Evolutionary conservation across 2,329 filamentous ascomycete species (phyloP), one percentile per base, ranked within the genome.

Genomic region (Macrophomina phaseolina): DNA sequence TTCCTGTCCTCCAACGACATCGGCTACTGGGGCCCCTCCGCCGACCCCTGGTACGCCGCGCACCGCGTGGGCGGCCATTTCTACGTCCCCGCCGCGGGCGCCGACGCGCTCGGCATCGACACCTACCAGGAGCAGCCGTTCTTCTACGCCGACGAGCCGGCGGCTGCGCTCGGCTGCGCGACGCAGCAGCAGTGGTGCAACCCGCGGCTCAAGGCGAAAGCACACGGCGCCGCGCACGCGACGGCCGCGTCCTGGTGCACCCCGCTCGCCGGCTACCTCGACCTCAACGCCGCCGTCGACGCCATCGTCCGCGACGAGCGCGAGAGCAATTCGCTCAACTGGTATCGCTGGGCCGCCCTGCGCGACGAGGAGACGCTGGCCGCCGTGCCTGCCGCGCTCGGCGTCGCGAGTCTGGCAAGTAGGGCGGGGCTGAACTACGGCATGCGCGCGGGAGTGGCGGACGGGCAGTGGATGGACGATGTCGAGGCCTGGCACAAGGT

Each of bases 381-480:
- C n/a, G 45, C n/a, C 38, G 32, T 69, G 16, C 64, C 68, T 23
- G 45, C 40, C 9, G 65, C 56, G 49, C 53, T 71, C 5, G 70
- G 70, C 5, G 53, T 56, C 5, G 58, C 64, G 4, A 42, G 64
- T 6, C 34, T 72, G 14, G 46, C 18, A 0, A 36, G 68, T 0
- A 48, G 70, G 14, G 42, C 65, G 7, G 61, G 64, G 2, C 53
- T 73, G 34, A 67, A 65, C 3, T 52, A 63, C 7, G 66, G 67
- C 16, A 63, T 66, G 8, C 71, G 74, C n/a, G 60, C 40, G 6
- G 62, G 67, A 3, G 60, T 78, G 3, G 74, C 76, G 0, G 56
- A 68, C 23, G 75, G 75, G 36, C 78, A 80, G 67, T 80, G 79
- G 77, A 71, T 76, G 46, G 62, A 73, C 11, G 78, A 80, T 64